These are phyloP conservation scores for Aspergillus sp. DNA, from an alignment of 2,329 filamentous ascomycete genomes.

Conservation along the genomic window DNA sequence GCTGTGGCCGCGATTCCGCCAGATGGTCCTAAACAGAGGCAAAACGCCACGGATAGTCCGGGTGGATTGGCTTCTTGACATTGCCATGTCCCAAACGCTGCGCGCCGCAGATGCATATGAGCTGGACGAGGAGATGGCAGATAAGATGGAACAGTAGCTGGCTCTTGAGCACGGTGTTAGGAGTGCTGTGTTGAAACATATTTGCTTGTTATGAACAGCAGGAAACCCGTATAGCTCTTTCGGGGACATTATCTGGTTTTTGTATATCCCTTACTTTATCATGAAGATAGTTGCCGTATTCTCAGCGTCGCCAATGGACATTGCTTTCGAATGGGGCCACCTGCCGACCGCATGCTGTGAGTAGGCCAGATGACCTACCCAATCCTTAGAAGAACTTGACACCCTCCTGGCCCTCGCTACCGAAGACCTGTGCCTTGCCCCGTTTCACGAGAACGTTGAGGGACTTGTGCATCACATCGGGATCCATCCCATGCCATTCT, in stretches of 20 bases:
- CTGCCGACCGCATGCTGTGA: not conserved
- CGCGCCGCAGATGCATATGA: slow-evolving; percentile 65
- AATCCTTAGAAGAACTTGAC: slow-evolving; percentile 87
- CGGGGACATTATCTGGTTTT: slow-evolving; percentile 13
- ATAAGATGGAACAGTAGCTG: slow-evolving; percentile 22
- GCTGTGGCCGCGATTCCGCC: slow-evolving; percentile 77
- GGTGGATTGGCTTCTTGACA: slow-evolving; percentile 85
- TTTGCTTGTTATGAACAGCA: not conserved
- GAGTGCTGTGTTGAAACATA: slow-evolving; percentile 7
- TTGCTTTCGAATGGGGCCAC: not conserved
- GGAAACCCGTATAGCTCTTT: slow-evolving; percentile 7
- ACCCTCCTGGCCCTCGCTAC: slow-evolving; percentile 80
- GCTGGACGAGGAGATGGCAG: slow-evolving; percentile 35
- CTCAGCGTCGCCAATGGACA: slow-evolving; percentile 1
- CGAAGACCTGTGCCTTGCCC: slow-evolving; percentile 92
- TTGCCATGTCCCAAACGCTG: slow-evolving; percentile 84
- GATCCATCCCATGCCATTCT: slow-evolving; percentile 90
- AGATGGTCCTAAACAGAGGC: slow-evolving; percentile 74
- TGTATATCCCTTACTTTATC: slow-evolving; percentile 15
- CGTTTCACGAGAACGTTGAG: slow-evolving; percentile 81
- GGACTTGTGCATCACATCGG: slow-evolving; percentile 75
- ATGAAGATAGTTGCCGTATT: slow-evolving; percentile 12
- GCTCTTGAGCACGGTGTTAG: slow-evolving; percentile 2
- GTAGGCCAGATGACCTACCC: not conserved
- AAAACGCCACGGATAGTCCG: slow-evolving; percentile 80